phyloP scores from a whole-genome alignment of 108 stramenopile genomes.

The Skeletonema potamos region DNA sequence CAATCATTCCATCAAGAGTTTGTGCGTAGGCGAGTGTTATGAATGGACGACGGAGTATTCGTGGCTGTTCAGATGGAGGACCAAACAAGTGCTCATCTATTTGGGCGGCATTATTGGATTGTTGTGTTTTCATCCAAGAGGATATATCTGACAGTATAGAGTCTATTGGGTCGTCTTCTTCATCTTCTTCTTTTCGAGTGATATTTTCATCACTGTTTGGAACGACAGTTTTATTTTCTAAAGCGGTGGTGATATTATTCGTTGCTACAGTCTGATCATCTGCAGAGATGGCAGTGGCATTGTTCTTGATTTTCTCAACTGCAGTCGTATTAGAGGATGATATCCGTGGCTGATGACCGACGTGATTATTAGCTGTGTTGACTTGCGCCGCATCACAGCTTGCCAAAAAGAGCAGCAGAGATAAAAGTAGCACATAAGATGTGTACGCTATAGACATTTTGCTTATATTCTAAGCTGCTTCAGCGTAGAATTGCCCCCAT shows the following conservation, averaged over 20 bases:
- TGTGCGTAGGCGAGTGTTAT: conserved; percentile 79
- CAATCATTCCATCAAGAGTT: conserved; percentile 78
- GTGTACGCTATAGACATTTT: not conserved
- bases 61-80: not conserved
- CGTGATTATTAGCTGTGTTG: not conserved
- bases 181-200: not conserved
- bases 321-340: not conserved
- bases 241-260: not conserved
- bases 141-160: conserved; percentile 25
- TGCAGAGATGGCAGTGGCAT: not conserved
- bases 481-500: too few species aligned
- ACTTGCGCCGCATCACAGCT: not conserved
- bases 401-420: not conserved
- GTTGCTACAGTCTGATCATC: not conserved
- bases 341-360: not conserved
- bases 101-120: not conserved
- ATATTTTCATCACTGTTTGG: not conserved
- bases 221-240: not conserved
- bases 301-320: not conserved
- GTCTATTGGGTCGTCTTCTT: not conserved
- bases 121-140: conserved; percentile 17
- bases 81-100: not conserved
- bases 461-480: too few species aligned
- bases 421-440: not conserved
- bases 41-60: conserved; percentile 46